Conservation (phyloP, 2,329 filamentous ascomycete species). For the Paecilomyces niveus region DNA sequence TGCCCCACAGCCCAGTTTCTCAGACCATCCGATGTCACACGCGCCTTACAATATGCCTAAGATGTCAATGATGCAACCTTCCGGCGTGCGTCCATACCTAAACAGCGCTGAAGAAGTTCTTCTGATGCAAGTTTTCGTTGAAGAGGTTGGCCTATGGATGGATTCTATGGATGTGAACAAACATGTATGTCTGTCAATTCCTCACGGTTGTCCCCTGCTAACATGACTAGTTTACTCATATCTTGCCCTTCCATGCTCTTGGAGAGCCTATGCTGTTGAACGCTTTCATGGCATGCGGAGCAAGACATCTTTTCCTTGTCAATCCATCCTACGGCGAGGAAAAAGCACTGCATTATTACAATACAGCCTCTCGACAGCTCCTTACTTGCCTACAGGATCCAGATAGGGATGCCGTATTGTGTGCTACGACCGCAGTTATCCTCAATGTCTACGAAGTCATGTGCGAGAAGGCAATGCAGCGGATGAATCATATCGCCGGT, state of each 20-base stretch:
- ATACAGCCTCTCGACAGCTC: slow-evolving; percentile 73
- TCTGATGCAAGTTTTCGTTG: slow-evolving; percentile 89
- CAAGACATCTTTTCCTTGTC: slow-evolving; percentile 67
- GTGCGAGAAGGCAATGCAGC: slow-evolving; percentile 68
- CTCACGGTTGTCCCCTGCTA: slow-evolving; percentile 3
- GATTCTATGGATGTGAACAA: slow-evolving; percentile 80
- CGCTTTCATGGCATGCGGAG: slow-evolving; percentile 81
- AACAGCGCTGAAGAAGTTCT: slow-evolving; percentile 69
- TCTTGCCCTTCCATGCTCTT: slow-evolving; percentile 76
- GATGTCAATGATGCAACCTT: slow-evolving; percentile 33
- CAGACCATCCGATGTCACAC: slow-evolving; percentile 27
- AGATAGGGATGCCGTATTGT: slow-evolving; percentile 74
- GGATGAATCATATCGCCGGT: slow-evolving; percentile 86
- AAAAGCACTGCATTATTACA: slow-evolving; percentile 75
- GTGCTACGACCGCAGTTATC: slow-evolving; percentile 78
- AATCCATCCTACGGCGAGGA: slow-evolving; percentile 66
- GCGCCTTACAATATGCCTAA: slow-evolving; percentile 28
- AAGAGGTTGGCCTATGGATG: slow-evolving; percentile 91
- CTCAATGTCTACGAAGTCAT: slow-evolving; percentile 92
- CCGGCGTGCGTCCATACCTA: slow-evolving; percentile 55
- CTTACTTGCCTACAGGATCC: slow-evolving; percentile 74
- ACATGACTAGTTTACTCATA: slow-evolving; percentile 58
- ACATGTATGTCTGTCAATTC: slow-evolving; percentile 45
- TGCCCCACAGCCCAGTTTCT: slow-evolving; percentile 18
- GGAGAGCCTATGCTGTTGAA: slow-evolving; percentile 83